Base-by-base conservation (phyloP, 73 alveolate species). In the Effrenium voratum region DNA sequence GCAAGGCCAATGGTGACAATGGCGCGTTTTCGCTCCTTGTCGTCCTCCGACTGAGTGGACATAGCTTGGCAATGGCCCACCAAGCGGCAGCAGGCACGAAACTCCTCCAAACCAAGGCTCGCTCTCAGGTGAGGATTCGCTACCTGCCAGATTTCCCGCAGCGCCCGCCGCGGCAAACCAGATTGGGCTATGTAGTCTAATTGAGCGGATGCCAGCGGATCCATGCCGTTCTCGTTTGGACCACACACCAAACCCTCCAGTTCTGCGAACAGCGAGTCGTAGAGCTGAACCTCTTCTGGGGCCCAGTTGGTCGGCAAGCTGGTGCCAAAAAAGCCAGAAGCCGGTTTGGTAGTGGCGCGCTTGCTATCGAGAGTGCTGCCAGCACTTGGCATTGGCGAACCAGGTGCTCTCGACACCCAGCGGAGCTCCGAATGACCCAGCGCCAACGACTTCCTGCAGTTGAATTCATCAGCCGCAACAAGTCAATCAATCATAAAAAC, bases 61-160 rank as follows among this genome's bases (percentile, higher is more conserved):
- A 59, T 46, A 2, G 79, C 77, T 52, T 90, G 96, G 46, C 96
- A 90, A 36, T 90, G 96, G 57, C 96, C 96, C 16, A 90, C 96
- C 96, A 90, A 43, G 16, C 96, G 96, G 57, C 96, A 90, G 75
- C 96, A 59, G 59, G 96, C 96, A 15, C 96, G 96, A 43, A 90
- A 90, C 46, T 90, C 96, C 87, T 90, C 96, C 52, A 68, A 36
- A 73, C 96, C 93, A 28, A 75, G 52, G 28, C 93, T 40, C n/a
- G 76, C 52, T 30, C 50, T 68, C 36, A 90, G 87, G 75, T 90
- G 85, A 4, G 96, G 96, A 75, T 90, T 90, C 28, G 96, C 96
- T 52, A 90, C 96, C 87, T 90, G 96, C 96, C 96, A 90, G 44
- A 90, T 90, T 87, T 90, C 96, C 16, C 96, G 96, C 72, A 90